Conservation (phyloP, 176 grass and related monocot species). For the Oryza officinalis region DNA sequence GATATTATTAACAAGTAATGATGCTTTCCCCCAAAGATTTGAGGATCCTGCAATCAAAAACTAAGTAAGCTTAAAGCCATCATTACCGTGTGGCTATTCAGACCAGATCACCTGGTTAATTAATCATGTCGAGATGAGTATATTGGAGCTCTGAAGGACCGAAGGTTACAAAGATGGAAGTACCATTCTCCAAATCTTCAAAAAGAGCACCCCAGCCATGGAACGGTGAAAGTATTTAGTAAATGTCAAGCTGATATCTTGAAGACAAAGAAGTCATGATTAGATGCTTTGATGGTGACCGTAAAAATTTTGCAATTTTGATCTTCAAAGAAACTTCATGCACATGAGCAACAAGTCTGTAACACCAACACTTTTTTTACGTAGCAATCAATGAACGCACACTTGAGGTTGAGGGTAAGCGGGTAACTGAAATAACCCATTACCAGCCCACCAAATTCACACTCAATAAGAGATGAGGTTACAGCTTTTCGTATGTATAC, state of each 20-base stretch:
- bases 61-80: not conserved
- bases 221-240: constrained; percentile 19
- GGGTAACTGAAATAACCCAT: constrained; percentile 36
- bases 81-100: not conserved
- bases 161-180: not conserved
- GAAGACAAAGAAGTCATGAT: constrained; percentile 24
- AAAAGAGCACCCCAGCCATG: not conserved
- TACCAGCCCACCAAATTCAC: constrained; percentile 58
- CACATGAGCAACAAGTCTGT: constrained; percentile 17
- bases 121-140: constrained; percentile 25
- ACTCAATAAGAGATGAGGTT: constrained; percentile 41
- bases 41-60: not conserved
- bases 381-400: constrained; percentile 31
- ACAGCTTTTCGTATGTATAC: constrained; percentile 41
- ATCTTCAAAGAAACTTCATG: constrained; percentile 15
- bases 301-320: not conserved
- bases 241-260: constrained; percentile 39
- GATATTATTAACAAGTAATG: not conserved
- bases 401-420: constrained; percentile 20
- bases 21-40: not conserved
- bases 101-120: constrained; percentile 5
- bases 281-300: constrained; percentile 11
- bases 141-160: not conserved
- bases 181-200: constrained; percentile 13
- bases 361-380: constrained; percentile 25